Evolutionary conservation across 2,329 filamentous ascomycete species (phyloP), one percentile per base, ranked within the genome.

Genomic region (Neoarthrinium moseri): DNA sequence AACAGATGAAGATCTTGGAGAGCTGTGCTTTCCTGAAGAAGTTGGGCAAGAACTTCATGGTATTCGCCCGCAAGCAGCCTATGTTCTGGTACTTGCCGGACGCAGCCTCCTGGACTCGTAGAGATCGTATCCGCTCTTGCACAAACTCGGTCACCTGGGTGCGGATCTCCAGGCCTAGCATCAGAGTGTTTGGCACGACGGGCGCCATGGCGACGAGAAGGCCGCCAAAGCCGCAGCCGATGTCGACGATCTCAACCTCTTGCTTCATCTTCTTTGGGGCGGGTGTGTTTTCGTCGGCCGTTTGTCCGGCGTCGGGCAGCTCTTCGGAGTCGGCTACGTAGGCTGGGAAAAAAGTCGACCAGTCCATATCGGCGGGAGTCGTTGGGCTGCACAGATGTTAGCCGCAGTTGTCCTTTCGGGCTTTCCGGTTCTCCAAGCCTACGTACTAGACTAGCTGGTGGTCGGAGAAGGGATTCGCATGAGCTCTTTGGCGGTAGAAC

Each of bases 11-110:
- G 62, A 97, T 89, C 63, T 95, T 95, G 52, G 78, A 81, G 12
- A 99, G 81, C 64, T 96, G 91, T 12, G 71, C 75, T 59, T 85
- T 87, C 45, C 70, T 73, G 75, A 99, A 97, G 75, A 96, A 96
- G 64, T 99, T 97, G 51, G 95, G 92, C n/a, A 99, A 75, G 68
- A 97, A 99, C 66, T 99, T 99, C 94, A 99, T 99, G 5, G 90
- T 89, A 72, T 99, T 99, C 54, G 89, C 89, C 51, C 94, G 86
- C 38, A 99, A 74, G 62, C 90, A 95, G 26, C 87, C 84, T 44
- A 92, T 86, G 65, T 99, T 99, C 62, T 95, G 86, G 66, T 90
- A 97, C 37, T 72, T 67, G 41, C 69, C 66, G 22, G 64, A 62
- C 5, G 72, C 70, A 5, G 70, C 60, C 52, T 81, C 78, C 60